Evolutionary conservation across 2,329 filamentous ascomycete genomes (phyloP).

Genomic region (Alternaria tenuissima): DNA sequence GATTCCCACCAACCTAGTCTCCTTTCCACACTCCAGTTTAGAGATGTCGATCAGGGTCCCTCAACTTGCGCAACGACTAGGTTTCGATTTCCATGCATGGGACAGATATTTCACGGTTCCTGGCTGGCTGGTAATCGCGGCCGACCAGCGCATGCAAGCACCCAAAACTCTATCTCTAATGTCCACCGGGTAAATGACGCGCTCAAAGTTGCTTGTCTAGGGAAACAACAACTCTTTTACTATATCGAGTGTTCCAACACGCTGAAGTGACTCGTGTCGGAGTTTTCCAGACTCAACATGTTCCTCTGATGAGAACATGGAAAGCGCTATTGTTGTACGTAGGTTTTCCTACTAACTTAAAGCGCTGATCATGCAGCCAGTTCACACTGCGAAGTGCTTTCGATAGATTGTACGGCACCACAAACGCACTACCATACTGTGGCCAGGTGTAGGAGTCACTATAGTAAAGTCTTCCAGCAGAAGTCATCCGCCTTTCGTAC

Average conservation of each 20-base stretch:
- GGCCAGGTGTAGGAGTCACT: not conserved
- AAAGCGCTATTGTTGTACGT: no score
- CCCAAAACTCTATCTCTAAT: not conserved
- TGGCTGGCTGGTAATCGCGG: not conserved
- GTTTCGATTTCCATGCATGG: not conserved
- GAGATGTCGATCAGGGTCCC: not conserved
- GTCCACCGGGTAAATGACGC: not conserved
- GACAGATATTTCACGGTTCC: not conserved
- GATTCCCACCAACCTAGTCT: not conserved
- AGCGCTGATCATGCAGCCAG: not conserved
- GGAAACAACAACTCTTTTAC: not conserved
- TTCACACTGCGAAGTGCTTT: not conserved
- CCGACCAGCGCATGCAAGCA: not conserved
- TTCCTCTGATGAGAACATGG: not conserved
- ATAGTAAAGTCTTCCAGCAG: not conserved
- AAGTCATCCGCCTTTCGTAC: not conserved
- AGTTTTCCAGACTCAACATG: not conserved
- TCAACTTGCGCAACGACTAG: not conserved
- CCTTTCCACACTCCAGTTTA: not conserved
- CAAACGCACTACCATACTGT: no score
- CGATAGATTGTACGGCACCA: not conserved
- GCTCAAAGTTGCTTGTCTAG: not conserved
- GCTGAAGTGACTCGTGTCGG: not conserved
- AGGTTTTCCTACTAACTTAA: not conserved
- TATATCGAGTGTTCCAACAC: not conserved